Evolutionary conservation across 805 yeast species (phyloP), one percentile per base, ranked within the genome.

Genomic region (Saccharomycopsis fermentans): DNA sequence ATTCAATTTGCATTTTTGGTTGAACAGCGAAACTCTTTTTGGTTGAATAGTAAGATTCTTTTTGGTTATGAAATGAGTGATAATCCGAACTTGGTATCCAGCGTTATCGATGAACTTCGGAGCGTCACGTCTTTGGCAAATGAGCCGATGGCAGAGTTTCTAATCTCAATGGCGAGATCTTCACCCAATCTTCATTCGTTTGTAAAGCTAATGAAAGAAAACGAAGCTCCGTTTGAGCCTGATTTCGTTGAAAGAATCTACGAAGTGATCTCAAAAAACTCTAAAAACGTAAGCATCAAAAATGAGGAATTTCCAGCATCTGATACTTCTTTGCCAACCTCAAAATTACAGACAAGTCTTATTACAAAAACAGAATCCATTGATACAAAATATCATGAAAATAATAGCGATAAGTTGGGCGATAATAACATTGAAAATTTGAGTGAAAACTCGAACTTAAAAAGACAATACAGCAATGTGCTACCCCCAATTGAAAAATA

Each of bases 121-220:
- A 47, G 32, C 26, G 19, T 52, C 6, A 56, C 57, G 16, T 51
- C 57, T 1, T 19, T 72, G 3, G 70, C 72, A 39, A 83, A 81
- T 58, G 69, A 67, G 39, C 69, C 73, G 5, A 70, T 80, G 24
- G 77, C 81, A 0, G 80, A 77, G 59, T 80, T 76, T 63, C 68
- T 82, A 4, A 59, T 74, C 14, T 73, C 74, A 58, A 63, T 81
- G 8, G 72, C 72, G 60, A 62, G 63, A 1, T 66, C 68, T 24
- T 69, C 78, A 2, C 34, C 60, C 2, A 67, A 70, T 17, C 59
- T 68, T 1, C 64, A 64, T 5, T 73, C 71, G 12, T 79, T 82
- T 63, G 66, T 67, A 21, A 52, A 63, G 16, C 70, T 69, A 4
- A 65, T 81, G 24, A 65, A 67, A 4, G 78, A 73, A 16, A 68